phyloP scores from a whole-genome alignment of 768 basidiomycete species.

The Suillus luteus region DNA sequence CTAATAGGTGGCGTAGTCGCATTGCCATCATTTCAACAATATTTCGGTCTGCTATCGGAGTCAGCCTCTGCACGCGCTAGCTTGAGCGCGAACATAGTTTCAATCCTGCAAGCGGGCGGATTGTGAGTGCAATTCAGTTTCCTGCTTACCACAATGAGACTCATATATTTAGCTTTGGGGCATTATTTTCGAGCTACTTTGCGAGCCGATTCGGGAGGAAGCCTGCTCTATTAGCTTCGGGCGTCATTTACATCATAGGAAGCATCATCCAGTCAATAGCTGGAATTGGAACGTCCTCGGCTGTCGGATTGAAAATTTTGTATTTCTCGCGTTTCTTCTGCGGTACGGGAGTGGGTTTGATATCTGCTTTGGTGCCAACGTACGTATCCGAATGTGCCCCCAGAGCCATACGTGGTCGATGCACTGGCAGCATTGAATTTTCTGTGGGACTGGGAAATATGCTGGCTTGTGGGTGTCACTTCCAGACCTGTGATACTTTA shows the following conservation, averaged over 20 bases:
- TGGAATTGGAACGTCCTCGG: constrained; percentile 32
- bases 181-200: constrained; percentile 30
- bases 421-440: constrained; percentile 36
- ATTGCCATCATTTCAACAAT: constrained; percentile 37
- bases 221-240: constrained; percentile 32
- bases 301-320: constrained; percentile 29
- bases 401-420: constrained; percentile 39
- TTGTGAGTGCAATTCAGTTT: constrained; percentile 22
- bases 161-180: constrained; percentile 27
- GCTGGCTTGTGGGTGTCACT: constrained; percentile 34
- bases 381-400: constrained; percentile 43
- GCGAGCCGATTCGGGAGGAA: constrained; percentile 39
- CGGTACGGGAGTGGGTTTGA: constrained; percentile 48
- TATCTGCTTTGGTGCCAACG: constrained; percentile 37
- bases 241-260: constrained; percentile 36
- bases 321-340: constrained; percentile 45
- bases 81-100: constrained; percentile 39
- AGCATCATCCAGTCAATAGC: constrained; percentile 37
- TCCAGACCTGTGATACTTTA: background rate
- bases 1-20: constrained; percentile 38
- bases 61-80: constrained; percentile 27
- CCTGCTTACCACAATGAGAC: background rate
- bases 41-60: constrained; percentile 35
- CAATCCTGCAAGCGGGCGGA: constrained; percentile 39
- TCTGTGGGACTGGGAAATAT: constrained; percentile 37